Conservation (phyloP, 1,284 basidiomycete species). For the Ceratobasidium sp. region DNA sequence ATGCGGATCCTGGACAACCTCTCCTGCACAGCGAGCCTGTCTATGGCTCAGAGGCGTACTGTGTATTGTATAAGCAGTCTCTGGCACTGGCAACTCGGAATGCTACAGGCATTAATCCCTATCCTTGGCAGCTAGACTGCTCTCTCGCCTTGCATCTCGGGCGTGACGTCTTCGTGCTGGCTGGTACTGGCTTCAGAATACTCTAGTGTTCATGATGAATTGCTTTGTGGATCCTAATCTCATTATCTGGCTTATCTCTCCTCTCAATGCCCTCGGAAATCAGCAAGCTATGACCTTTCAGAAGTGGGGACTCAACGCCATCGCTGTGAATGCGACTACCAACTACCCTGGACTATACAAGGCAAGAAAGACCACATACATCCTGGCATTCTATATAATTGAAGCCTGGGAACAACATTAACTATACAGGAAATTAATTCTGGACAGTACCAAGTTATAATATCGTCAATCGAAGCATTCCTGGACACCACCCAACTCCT, state of each 20-base stretch:
- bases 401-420: neutral
- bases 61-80: neutral
- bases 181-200: slow-evolving; percentile 28
- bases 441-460: slow-evolving; percentile 9
- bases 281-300: neutral
- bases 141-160: slow-evolving; percentile 1
- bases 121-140: slow-evolving; percentile 15
- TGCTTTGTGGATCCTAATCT: neutral
- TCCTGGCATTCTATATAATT: neutral
- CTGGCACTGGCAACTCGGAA: too few species aligned
- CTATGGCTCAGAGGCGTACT: neutral
- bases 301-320: neutral
- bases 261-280: slow-evolving; percentile 21
- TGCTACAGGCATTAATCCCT: neutral
- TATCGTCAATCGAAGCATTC: slow-evolving; percentile 24
- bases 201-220: slow-evolving; percentile 3
- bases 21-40: too few species aligned
- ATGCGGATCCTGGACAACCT: too few species aligned
- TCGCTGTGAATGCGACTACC: slow-evolving; percentile 31
- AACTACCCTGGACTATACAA: neutral
- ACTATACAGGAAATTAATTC: neutral
- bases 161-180: slow-evolving; percentile 1
- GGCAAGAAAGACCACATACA: neutral
- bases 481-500: neutral
- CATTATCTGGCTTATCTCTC: slow-evolving; percentile 1